A percentile compares a stretch with the other conserved stretches of the same genome.
Evolutionary conservation across 148 eudicot species (phyloP).

Genomic region (Arctostaphylos glauca): DNA sequence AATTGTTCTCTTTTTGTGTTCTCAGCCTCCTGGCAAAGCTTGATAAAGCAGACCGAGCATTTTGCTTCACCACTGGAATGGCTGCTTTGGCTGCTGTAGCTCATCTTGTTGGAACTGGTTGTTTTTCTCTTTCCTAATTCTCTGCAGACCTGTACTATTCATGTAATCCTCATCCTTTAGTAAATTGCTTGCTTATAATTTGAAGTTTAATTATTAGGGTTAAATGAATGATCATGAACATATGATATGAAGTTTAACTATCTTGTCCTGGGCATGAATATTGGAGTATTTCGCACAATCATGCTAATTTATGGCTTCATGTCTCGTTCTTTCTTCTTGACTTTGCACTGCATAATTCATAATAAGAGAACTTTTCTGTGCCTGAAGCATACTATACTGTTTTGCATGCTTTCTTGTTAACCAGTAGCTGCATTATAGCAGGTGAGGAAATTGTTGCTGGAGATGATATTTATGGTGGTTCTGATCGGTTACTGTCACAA

Average conservation of each 20-base stretch:
- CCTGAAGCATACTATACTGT: neutral
- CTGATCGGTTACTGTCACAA: conserved; percentile 86
- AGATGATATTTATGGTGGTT: conserved; percentile 95
- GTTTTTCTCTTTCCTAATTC: conserved; percentile 4
- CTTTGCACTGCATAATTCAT: conserved; percentile 1
- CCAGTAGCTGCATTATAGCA: conserved; percentile 17
- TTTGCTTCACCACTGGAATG: conserved; percentile 99
- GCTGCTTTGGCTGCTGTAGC: conserved; percentile 96
- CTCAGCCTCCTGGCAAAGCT: conserved; percentile 78
- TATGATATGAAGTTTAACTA: neutral
- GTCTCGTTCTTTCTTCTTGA: neutral
- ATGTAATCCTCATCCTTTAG: neutral
- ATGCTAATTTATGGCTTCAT: neutral
- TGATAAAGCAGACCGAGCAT: conserved; percentile 94
- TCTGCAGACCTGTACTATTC: neutral
- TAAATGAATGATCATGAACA: neutral
- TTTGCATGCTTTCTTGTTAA: neutral
- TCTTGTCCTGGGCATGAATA: neutral
- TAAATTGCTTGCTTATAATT: neutral
- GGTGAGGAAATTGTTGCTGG: conserved; percentile 98
- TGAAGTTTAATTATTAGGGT: neutral
- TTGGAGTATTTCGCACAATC: neutral
- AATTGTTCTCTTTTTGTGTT: conserved; percentile 13
- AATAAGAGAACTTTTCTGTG: neutral
- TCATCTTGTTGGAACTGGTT: conserved; percentile 87